Evolutionary conservation across 2,329 filamentous ascomycete genomes (phyloP), one percentile per base, ranked within the genome.

Genomic region (Colletotrichum somersetense): DNA sequence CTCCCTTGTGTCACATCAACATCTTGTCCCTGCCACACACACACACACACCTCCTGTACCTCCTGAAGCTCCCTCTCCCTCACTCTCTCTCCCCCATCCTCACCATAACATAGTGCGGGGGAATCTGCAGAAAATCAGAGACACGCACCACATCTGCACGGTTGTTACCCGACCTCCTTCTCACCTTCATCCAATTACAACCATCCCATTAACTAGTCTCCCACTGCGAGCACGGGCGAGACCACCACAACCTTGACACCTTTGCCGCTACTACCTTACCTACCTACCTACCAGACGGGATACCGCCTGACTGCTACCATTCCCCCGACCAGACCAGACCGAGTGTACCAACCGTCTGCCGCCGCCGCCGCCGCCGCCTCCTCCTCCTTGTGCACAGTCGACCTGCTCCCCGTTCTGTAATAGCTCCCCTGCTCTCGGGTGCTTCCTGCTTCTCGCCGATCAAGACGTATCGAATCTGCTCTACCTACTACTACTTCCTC

Each of bases 391-490:
- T 53, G 66, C 66, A 69, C 59, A 48, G 69, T 44, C 59, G 66
- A 69, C 59, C 61, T 72, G 70, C 69, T 72, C 69, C 59, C 70
- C 66, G 40, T 69, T 61, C 70, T 70, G 59, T 72, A 59, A 65
- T 69, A 52, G 44, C 40, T 42, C 50, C 69, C 66, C 66, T 72
- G 70, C 70, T 72, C 70, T 72, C 70, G 70, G 70, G 66, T 70
- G 58, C 66, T 61, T 69, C 59, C 70, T 72, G 70, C 70, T 69
- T 69, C 66, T 65, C 69, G 53, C 48, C 59, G 59, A 69, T 65
- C 70, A 59, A 72, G 70, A 72, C 70, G 40, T 72, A 69, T 69
- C 66, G 58, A 64, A 69, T 50, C 50, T 48, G 46, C 56, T 71
- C 67, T 69, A 26, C 66, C 44, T n/a, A 44, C 40, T 11, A 38